Evolutionary conservation across 2,329 filamentous ascomycete species (phyloP).

Genomic region (Colletotrichum simmondsii): DNA sequence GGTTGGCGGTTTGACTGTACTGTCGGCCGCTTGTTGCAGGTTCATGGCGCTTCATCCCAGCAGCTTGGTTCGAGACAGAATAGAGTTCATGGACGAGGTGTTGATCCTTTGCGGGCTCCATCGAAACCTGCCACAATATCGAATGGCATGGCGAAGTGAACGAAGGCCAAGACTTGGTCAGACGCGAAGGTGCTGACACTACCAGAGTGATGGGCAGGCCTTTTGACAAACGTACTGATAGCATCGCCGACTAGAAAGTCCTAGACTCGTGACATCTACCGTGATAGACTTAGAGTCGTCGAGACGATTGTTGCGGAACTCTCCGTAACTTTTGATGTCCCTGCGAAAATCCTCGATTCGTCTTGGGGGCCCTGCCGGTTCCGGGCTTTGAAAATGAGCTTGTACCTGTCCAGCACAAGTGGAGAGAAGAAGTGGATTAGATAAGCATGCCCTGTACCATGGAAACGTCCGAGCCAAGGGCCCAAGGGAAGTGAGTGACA

Average conservation of each 20-base stretch:
- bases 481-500: not conserved
- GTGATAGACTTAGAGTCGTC: not conserved
- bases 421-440: not conserved
- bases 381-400: slow-evolving; percentile 11
- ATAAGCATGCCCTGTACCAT: not conserved
- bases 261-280: too few relatives aligned
- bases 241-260: too few relatives aligned
- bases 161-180: not conserved
- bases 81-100: not conserved
- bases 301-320: not conserved
- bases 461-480: not conserved
- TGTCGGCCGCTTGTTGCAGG: not conserved
- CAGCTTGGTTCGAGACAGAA: slow-evolving; percentile 25
- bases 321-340: not conserved
- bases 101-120: not conserved
- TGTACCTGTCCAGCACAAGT: slow-evolving; percentile 2
- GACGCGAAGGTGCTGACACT: not conserved
- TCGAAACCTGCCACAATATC: not conserved
- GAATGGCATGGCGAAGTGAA: not conserved
- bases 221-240: not conserved
- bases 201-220: not conserved
- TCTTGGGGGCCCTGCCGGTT: not conserved
- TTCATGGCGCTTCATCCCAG: slow-evolving; percentile 23
- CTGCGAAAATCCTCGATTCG: not conserved
- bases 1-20: not conserved